Evolutionary conservation across 371 early-diverging fungal genomes (phyloP), one percentile per base, ranked within the genome.

Genomic region (Mucor piriformis): DNA sequence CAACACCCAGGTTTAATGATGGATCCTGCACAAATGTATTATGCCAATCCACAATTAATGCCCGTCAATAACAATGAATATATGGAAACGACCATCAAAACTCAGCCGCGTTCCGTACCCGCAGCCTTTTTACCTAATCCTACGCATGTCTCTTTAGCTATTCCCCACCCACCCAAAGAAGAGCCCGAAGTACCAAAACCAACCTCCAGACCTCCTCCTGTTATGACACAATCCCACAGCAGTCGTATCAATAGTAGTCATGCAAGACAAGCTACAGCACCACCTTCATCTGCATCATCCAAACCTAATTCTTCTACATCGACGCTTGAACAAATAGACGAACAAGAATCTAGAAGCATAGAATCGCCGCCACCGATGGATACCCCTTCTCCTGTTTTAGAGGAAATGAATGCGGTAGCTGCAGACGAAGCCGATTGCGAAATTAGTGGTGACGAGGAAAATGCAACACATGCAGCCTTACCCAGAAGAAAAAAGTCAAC

Each of bases 1-100:
- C 68, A 33, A 57, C 68, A 69, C 61, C 69, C 69, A 43, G 63
- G 56, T 21, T 63, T 63, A 52, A 24, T 63, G 18, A 50, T 62
- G 46, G 54, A 53, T 59, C 54, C 65, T 54, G 52, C 50, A 54
- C 61, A 61, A 54, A 44, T 54, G 43, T 61, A 55, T 46, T 60
- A 56, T 54, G 33, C 50, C 18, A 21, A 51, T 40, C 48, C 57
- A 13, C n/a, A 38, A 44, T 43, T 29, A 13, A 21, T 27, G 8
- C 18, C 58, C 13, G 20, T 13, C 44, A 25, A 27, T 5, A 40
- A 54, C 20, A 16, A 48, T 32, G 47, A 23, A 20, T 29, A 16
- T 23, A 13, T 6, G 23, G 15, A 12, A 6, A 7, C 37, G 15
- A 15, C 35, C 25, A 20, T 7, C 24, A 20, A 20, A 35, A 33